Evolutionary conservation across 352 stramenopile genomes (phyloP).

Genomic region (Stramenopiles sp.): DNA sequence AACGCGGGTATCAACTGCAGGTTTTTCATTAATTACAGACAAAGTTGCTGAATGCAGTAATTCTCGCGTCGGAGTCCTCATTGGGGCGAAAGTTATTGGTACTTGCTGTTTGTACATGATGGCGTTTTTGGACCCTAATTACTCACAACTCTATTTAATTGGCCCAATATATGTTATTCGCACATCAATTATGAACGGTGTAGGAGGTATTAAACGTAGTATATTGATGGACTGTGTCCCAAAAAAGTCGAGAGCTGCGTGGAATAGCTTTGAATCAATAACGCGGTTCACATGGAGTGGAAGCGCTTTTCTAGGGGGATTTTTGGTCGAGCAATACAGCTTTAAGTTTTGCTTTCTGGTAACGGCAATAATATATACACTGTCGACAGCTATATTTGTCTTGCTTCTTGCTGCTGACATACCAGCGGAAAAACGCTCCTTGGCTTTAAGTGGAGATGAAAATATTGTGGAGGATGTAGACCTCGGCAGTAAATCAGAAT

Average conservation of each 20-base stretch:
- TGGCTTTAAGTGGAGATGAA: no score
- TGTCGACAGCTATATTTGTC: not conserved
- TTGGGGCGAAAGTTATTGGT: slow-evolving; percentile 24
- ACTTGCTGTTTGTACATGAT: slow-evolving; percentile 29
- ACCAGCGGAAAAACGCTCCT: not conserved
- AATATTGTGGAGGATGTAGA: no score
- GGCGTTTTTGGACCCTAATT: slow-evolving; percentile 20
- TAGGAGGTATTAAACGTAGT: slow-evolving; percentile 25
- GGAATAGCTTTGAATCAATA: slow-evolving; percentile 38
- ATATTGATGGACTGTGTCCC: slow-evolving; percentile 39
- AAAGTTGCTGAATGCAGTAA: slow-evolving; percentile 22
- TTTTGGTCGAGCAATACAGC: slow-evolving; percentile 28
- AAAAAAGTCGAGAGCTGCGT: slow-evolving; percentile 30
- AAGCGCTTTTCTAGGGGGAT: slow-evolving; percentile 33
- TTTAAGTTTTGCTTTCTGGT: slow-evolving; percentile 37
- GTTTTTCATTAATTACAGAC: slow-evolving; percentile 28
- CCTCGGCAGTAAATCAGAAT: no score
- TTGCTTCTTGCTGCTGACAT: not conserved
- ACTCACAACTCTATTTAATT: slow-evolving; percentile 24
- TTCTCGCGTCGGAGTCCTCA: slow-evolving; percentile 17
- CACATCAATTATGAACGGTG: slow-evolving; percentile 31
- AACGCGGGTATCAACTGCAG: slow-evolving; percentile 28
- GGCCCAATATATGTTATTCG: slow-evolving; percentile 32
- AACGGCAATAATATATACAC: slow-evolving; percentile 23
- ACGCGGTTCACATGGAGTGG: slow-evolving; percentile 36